phyloP scores from a whole-genome alignment of 2,329 filamentous ascomycete species.

The Xylogone sp. region DNA sequence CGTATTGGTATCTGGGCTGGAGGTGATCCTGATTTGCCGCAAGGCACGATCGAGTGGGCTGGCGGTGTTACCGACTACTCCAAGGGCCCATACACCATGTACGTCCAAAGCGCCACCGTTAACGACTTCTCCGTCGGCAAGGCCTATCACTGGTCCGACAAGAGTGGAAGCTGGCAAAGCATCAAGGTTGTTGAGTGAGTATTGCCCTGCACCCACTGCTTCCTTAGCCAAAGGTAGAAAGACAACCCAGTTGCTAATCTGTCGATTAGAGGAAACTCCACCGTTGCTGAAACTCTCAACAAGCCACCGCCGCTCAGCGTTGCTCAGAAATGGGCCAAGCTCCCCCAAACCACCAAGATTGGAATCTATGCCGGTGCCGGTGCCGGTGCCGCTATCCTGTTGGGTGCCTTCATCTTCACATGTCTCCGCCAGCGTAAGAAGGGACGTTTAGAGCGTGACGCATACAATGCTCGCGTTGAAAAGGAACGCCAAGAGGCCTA shows the following conservation, averaged over 20 bases:
- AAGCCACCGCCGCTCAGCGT: slow-evolving; percentile 31
- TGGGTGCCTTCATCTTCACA: slow-evolving; percentile 44
- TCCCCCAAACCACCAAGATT: slow-evolving; percentile 46
- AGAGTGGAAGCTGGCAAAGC: slow-evolving; percentile 58
- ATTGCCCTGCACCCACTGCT: background rate
- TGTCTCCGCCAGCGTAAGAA: slow-evolving; percentile 51
- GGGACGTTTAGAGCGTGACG: slow-evolving; percentile 47
- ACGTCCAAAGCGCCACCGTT: slow-evolving; percentile 58
- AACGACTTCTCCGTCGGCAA: slow-evolving; percentile 57
- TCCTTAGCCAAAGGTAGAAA: background rate
- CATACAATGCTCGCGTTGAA: slow-evolving; percentile 25
- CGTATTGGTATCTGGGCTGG: slow-evolving; percentile 65
- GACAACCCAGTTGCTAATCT: slow-evolving; percentile 13
- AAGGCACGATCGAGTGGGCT: slow-evolving; percentile 64
- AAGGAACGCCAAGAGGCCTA: slow-evolving; percentile 24
- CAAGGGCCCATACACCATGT: slow-evolving; percentile 69
- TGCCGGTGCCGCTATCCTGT: slow-evolving; percentile 39
- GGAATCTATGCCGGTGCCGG: slow-evolving; percentile 48
- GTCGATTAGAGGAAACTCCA: slow-evolving; percentile 51
- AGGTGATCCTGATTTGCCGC: slow-evolving; percentile 50
- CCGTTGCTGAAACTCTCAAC: slow-evolving; percentile 40
- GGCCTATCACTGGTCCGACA: slow-evolving; percentile 62
- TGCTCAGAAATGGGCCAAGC: slow-evolving; percentile 49
- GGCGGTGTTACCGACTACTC: slow-evolving; percentile 65
- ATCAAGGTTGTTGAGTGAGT: slow-evolving; percentile 55